phyloP scores from a whole-genome alignment of 1,139 yeast species.

The Candida smagusa region DNA sequence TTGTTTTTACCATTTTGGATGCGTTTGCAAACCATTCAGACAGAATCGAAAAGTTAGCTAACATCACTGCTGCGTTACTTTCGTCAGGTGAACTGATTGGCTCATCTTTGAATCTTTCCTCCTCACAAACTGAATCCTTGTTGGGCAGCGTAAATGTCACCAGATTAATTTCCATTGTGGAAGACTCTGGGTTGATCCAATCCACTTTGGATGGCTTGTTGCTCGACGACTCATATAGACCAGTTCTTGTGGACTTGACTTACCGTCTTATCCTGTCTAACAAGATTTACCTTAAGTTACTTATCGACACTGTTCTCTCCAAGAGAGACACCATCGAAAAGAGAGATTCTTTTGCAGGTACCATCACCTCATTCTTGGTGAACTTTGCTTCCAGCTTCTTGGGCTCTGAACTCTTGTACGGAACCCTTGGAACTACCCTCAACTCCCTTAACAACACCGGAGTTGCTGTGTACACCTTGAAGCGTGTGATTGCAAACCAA shows the following conservation, averaged over 20 bases:
- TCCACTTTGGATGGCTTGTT: constrained; percentile 36
- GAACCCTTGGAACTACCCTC: constrained; percentile 25
- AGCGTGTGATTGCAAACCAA: constrained; percentile 34
- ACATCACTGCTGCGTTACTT: constrained; percentile 23
- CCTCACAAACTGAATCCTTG: not conserved
- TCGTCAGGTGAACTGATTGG: constrained; percentile 5
- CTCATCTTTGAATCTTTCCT: constrained; percentile 1
- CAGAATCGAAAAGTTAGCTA: constrained; percentile 28
- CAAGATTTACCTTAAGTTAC: constrained; percentile 23
- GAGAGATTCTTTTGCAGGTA: constrained; percentile 23
- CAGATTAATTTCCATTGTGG: constrained; percentile 21
- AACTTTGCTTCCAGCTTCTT: constrained; percentile 30
- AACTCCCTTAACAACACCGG: constrained; percentile 44
- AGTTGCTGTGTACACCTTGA: constrained; percentile 36
- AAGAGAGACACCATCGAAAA: constrained; percentile 22
- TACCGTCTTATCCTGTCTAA: constrained; percentile 31
- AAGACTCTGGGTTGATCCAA: constrained; percentile 33
- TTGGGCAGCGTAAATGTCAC: constrained; percentile 18
- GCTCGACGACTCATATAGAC: constrained; percentile 34
- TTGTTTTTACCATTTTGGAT: constrained; percentile 36
- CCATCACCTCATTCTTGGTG: constrained; percentile 27
- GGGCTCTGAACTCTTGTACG: constrained; percentile 25
- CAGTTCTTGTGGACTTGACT: constrained; percentile 33
- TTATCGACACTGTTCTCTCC: constrained; percentile 24
- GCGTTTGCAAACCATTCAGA: constrained; percentile 31